A percentile compares a stretch with the other conserved stretches of the same genome.
Evolutionary conservation across 139 green algal genomes (phyloP).

Genomic region (Haematococcus lacustris): DNA sequence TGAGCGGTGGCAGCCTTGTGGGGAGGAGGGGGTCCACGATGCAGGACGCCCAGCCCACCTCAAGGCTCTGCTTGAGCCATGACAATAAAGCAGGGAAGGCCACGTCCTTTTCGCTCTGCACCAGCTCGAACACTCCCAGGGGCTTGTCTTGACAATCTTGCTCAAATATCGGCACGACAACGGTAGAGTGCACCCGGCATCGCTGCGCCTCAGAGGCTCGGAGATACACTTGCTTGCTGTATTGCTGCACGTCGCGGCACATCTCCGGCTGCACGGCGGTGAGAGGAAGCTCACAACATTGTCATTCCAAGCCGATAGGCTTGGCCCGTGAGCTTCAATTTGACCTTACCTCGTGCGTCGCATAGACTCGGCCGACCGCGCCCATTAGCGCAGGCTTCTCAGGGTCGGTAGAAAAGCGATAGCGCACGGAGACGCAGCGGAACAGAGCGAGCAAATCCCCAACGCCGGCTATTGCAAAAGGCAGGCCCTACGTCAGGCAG

Average conservation of each 20-base stretch:
- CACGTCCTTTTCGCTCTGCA: constrained; percentile 56
- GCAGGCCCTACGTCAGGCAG: constrained; percentile 50
- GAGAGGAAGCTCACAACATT: neutral
- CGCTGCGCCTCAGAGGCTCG: constrained; percentile 71
- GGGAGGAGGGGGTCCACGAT: neutral
- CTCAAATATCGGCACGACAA: constrained; percentile 43
- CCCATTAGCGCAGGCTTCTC: constrained; percentile 62
- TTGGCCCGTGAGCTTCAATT: neutral
- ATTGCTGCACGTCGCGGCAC: constrained; percentile 69
- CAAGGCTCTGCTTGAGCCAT: constrained; percentile 30
- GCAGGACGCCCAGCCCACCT: constrained; percentile 19
- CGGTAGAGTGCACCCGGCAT: constrained; percentile 62
- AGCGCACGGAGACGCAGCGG: constrained; percentile 77
- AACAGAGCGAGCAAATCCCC: constrained; percentile 79
- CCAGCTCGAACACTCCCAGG: constrained; percentile 71
- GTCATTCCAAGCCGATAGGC: neutral
- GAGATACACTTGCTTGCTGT: constrained; percentile 71
- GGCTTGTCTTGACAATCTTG: constrained; percentile 21
- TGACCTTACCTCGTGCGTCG: constrained; percentile 4
- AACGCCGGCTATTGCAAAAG: constrained; percentile 64
- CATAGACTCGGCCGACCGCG: constrained; percentile 50
- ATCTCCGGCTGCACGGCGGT: constrained; percentile 62
- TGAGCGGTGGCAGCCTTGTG: neutral
- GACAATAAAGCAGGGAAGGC: constrained; percentile 52
- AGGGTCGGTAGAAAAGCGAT: constrained; percentile 68